phyloP scores from a whole-genome alignment of 495 filamentous ascomycete species.

The Penicillium chermesinum region DNA sequence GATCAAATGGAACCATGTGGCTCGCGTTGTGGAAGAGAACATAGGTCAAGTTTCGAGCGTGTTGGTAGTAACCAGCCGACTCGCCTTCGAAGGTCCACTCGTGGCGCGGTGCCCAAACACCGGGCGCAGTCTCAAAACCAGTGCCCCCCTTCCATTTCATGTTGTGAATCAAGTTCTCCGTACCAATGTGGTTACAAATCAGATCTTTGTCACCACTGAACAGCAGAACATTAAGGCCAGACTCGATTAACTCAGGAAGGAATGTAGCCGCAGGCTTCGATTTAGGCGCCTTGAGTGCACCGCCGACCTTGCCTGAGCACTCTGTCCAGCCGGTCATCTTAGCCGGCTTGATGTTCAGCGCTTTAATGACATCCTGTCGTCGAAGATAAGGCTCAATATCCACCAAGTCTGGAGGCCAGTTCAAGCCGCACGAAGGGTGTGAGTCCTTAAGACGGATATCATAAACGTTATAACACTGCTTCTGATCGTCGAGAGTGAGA shows the following conservation, averaged over 20 bases:
- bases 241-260: conserved; percentile 69
- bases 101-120: conserved; percentile 83
- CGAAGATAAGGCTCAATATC: conserved; percentile 79
- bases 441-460: conserved; percentile 76
- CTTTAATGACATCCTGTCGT: conserved; percentile 67
- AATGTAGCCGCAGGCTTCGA: conserved; percentile 68
- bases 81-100: conserved; percentile 95
- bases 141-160: conserved; percentile 87
- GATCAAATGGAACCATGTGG: conserved; percentile 97
- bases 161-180: conserved; percentile 83
- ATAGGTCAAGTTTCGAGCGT: conserved; percentile 92
- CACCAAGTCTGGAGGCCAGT: conserved; percentile 84
- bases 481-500: conserved; percentile 48
- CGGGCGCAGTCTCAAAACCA: conserved; percentile 85
- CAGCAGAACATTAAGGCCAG: conserved; percentile 67
- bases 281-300: conserved; percentile 59
- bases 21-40: conserved; percentile 91
- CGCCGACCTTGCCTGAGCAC: conserved; percentile 72
- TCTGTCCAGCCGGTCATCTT: conserved; percentile 89
- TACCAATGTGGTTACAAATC: conserved; percentile 96
- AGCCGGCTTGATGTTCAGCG: conserved; percentile 75
- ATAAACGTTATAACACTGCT: conserved; percentile 85
- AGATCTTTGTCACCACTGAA: conserved; percentile 93
- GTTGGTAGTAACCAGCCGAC: conserved; percentile 85
- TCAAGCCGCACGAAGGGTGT: conserved; percentile 81